Conservation (phyloP, 805 yeast genomes). For the Saccharomycopsis fermentans region DNA sequence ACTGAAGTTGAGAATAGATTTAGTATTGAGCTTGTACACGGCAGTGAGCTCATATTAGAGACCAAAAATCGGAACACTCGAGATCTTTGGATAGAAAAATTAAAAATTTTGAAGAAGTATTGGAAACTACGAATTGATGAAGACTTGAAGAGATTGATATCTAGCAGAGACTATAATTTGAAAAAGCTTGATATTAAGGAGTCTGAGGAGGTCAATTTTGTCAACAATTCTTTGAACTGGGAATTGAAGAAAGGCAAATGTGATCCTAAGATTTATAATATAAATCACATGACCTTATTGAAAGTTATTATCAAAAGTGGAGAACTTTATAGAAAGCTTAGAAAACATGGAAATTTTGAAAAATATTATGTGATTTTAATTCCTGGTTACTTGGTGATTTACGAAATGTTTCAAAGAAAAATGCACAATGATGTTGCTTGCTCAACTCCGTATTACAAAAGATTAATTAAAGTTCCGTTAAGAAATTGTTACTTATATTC, state of each 20-base stretch:
- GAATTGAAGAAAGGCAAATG: constrained; percentile 42
- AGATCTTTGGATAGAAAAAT: constrained; percentile 55
- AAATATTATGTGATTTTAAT: constrained; percentile 53
- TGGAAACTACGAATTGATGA: constrained; percentile 45
- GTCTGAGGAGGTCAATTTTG: constrained; percentile 43
- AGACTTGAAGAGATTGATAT: constrained; percentile 30
- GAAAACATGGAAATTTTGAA: constrained; percentile 57
- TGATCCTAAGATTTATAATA: constrained; percentile 42
- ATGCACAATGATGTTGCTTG: constrained; percentile 24
- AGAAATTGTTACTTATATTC: constrained; percentile 66
- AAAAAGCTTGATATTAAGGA: constrained; percentile 41
- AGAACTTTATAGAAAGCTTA: constrained; percentile 53
- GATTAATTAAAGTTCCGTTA: constrained; percentile 51
- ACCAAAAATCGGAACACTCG: constrained; percentile 42
- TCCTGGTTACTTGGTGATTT: constrained; percentile 61
- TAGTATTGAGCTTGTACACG: constrained; percentile 39
- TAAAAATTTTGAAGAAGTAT: constrained; percentile 37
- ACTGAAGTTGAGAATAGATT: constrained; percentile 39
- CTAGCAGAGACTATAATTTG: constrained; percentile 37
- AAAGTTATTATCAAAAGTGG: constrained; percentile 58
- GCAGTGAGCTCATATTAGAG: constrained; percentile 38
- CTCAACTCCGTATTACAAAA: constrained; percentile 40
- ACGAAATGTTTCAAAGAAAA: constrained; percentile 39
- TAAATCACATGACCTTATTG: constrained; percentile 48
- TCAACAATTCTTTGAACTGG: constrained; percentile 40